Percentiles rank a stretch among this genome's conserved stretches.
Conservation (phyloP, 306 rosid species). For the Vigna nakashimae region DNA sequence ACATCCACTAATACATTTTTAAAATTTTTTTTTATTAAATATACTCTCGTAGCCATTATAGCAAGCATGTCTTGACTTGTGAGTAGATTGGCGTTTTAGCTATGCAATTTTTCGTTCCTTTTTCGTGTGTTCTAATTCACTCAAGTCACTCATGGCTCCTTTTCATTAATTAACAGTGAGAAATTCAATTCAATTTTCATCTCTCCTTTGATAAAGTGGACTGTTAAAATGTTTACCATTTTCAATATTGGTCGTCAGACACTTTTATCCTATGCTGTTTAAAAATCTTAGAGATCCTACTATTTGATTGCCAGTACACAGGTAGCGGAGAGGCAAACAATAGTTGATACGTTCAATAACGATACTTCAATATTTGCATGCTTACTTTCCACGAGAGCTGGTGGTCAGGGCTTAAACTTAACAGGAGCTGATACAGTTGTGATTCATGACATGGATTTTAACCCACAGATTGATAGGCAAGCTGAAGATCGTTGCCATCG, state of each 20-base stretch:
- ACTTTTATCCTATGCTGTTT: conserved; percentile 27
- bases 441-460: conserved; percentile 98
- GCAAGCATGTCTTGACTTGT: not conserved
- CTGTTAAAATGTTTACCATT: conserved; percentile 23
- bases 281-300: conserved; percentile 15
- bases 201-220: conserved; percentile 12
- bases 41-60: not conserved
- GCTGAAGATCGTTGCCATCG: conserved; percentile 98
- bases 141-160: not conserved
- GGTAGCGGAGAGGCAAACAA: conserved; percentile 92
- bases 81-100: not conserved
- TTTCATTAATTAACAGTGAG: not conserved
- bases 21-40: not conserved
- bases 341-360: conserved; percentile 88
- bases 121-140: not conserved
- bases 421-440: conserved; percentile 93
- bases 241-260: conserved; percentile 21
- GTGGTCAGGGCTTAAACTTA: conserved; percentile 96
- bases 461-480: conserved; percentile 94
- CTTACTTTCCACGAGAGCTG: conserved; percentile 96
- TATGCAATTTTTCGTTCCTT: not conserved
- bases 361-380: conserved; percentile 92
- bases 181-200: not conserved
- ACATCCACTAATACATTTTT: not conserved
- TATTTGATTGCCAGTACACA: conserved; percentile 70